A percentile compares a stretch with the other conserved stretches of the same genome.
Conservation (phyloP, 768 basidiomycete genomes). For the Mycena venus region DNA sequence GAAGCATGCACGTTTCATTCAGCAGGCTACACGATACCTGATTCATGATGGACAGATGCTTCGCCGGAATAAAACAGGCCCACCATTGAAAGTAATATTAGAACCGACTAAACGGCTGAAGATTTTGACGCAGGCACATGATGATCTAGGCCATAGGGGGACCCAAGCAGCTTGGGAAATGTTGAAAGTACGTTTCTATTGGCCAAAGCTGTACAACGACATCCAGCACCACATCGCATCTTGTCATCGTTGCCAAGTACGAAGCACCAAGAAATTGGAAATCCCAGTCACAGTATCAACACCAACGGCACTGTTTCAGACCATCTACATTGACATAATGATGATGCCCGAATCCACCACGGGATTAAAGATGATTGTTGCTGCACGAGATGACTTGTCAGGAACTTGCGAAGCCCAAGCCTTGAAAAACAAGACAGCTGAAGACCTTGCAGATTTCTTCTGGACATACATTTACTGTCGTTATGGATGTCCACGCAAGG, state of each 20-base stretch:
- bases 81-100: no score
- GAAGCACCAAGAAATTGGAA: no score
- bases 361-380: no score
- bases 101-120: no score
- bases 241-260: slow-evolving; percentile 46
- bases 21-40: slow-evolving; percentile 27
- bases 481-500: no score
- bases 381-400: slow-evolving; percentile 44
- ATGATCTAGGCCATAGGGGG: no score
- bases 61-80: slow-evolving; percentile 12
- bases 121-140: no score
- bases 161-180: no score
- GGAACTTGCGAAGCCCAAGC: slow-evolving; percentile 43
- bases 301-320: slow-evolving; percentile 10
- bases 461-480: slow-evolving; percentile 45
- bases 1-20: slow-evolving; percentile 17
- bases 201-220: slow-evolving; percentile 32
- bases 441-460: slow-evolving; percentile 42
- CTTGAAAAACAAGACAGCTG: slow-evolving; percentile 24
- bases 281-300: slow-evolving; percentile 34
- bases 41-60: slow-evolving; percentile 24
- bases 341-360: slow-evolving; percentile 37
- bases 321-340: slow-evolving; percentile 44
- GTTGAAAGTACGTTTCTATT: no score
- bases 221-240: slow-evolving; percentile 40